Conservation (phyloP, 352 stramenopile species). For the Pythium insidiosum region DNA sequence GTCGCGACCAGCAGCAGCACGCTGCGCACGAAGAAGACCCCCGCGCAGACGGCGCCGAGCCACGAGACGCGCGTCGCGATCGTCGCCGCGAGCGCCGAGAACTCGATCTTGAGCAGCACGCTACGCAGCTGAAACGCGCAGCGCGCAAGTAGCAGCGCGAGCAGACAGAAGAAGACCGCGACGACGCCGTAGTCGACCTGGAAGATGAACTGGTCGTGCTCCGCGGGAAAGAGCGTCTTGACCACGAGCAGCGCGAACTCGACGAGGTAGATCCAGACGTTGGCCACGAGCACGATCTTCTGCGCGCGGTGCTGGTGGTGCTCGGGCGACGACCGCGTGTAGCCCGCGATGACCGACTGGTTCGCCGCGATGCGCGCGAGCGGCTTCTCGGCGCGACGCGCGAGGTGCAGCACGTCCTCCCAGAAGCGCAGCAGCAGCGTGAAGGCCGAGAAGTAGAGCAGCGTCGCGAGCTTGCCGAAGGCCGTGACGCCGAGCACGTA, state of each 20-base stretch:
- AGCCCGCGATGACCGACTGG: slow-evolving; percentile 68
- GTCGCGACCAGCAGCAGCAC: slow-evolving; percentile 56
- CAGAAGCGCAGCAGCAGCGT: slow-evolving; percentile 75
- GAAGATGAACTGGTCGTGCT: slow-evolving; percentile 33
- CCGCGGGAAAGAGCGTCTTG: slow-evolving; percentile 66
- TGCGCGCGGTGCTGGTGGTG: slow-evolving; percentile 31
- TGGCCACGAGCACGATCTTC: slow-evolving; percentile 71
- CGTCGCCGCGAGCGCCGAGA: slow-evolving; percentile 46
- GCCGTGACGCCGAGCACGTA: slow-evolving; percentile 74
- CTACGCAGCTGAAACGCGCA: slow-evolving; percentile 36
- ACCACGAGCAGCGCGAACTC: slow-evolving; percentile 61
- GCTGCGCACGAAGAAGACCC: slow-evolving; percentile 57
- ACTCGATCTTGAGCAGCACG: slow-evolving; percentile 68
- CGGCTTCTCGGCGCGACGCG: slow-evolving; percentile 40
- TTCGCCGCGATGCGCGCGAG: slow-evolving; percentile 53
- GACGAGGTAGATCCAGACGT: slow-evolving; percentile 78
- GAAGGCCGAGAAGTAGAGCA: slow-evolving; percentile 79
- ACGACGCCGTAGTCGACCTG: slow-evolving; percentile 66
- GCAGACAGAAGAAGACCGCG: slow-evolving; percentile 64
- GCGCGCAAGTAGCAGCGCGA: slow-evolving; percentile 60
- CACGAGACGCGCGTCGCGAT: slow-evolving; percentile 48
- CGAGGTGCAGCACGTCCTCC: slow-evolving; percentile 62
- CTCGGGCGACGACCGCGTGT: slow-evolving; percentile 42
- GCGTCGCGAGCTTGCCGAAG: slow-evolving; percentile 65
- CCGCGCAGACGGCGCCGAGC: slow-evolving; percentile 38